These are phyloP conservation scores for Teratosphaeria destructans DNA, from an alignment of 2,329 filamentous ascomycete genomes.

Conservation along the genomic window DNA sequence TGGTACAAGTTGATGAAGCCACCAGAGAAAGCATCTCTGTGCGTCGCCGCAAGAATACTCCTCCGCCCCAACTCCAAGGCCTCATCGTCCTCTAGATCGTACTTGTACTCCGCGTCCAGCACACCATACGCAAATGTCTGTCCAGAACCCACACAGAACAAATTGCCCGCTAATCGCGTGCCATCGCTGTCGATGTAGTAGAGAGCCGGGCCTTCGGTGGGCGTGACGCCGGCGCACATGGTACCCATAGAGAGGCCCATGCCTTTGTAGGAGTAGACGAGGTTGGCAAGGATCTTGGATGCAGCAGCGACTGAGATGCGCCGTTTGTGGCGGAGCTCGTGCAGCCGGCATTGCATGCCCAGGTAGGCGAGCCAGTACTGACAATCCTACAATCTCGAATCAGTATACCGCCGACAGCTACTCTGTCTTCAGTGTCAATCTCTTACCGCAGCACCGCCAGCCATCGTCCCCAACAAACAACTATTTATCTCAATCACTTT, in stretches of 20 bases:
- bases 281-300: constrained; percentile 95
- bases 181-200: constrained; percentile 99
- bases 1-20: constrained; percentile 98
- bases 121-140: constrained; percentile 99
- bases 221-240: constrained; percentile 96
- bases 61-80: constrained; percentile 82
- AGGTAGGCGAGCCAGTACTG: constrained; percentile 99
- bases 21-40: constrained; percentile 96
- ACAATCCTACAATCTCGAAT: constrained; percentile 59
- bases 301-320: constrained; percentile 95
- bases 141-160: constrained; percentile 96
- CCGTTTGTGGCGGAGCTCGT: constrained; percentile 98
- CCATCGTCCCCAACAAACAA: constrained; percentile 92
- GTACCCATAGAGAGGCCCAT: constrained; percentile 99
- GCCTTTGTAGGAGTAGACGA: constrained; percentile 97
- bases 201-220: constrained; percentile 88
- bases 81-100: constrained; percentile 77
- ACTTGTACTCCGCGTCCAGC: constrained; percentile 87
- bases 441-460: constrained; percentile 81
- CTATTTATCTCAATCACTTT: constrained; percentile 99
- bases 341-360: constrained; percentile 96
- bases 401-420: not conserved
- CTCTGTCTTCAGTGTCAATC: not conserved
- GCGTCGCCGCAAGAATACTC: constrained; percentile 90
- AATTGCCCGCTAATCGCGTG: constrained; percentile 80